Evolutionary conservation across 1,139 yeast genomes (phyloP), one percentile per base, ranked within the genome.

Genomic region (Yarrowia galli): DNA sequence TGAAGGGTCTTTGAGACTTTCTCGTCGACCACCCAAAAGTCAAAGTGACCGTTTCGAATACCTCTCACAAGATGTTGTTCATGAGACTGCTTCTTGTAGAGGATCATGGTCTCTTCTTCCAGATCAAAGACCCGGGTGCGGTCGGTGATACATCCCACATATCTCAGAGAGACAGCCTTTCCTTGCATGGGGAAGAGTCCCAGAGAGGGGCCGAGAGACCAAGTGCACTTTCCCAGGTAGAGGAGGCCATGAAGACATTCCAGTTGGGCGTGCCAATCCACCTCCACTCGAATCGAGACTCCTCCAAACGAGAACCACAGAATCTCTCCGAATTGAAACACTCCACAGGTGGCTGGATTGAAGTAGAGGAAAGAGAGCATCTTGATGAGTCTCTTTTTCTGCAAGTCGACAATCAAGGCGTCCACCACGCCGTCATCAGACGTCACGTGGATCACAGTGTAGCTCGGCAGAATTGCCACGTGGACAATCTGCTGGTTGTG

Each of bases 401-500:
- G 20, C 18, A 56, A 9, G 18, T 56, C 48, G 10, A 42, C 38
- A 9, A 56, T 10, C 2, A 56, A 38, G 3, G 48, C 48, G 13
- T 56, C 63, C 3, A 56, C 25, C 7, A 42, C 48, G 2, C 48
- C 48, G 13, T 42, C 49, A 2, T 42, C 49, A 0, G 63, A 56
- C 0, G 63, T 40, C 38, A 56, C 63, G 23, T 56, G 63, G 15
- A 56, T 40, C 16, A 56, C 38, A 1, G 63, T 56, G 3, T 25
- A 40, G 38, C 48, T 42, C 2, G 63, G 48, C 2, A 56, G 38
- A n/a, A 56, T 18, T 7, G 63, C 46, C n/a, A 56, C 63, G 9
- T 56, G 63, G 2, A 56, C 49, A 40, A 56, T 56, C 63, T 56
- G 48, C 38, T 56, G 63, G 28, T 42, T 42, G 15, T 56, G 48